Evolutionary conservation across 129 eudicot species (phyloP), one percentile per base, ranked within the genome.

Genomic region (Tagetes patula): DNA sequence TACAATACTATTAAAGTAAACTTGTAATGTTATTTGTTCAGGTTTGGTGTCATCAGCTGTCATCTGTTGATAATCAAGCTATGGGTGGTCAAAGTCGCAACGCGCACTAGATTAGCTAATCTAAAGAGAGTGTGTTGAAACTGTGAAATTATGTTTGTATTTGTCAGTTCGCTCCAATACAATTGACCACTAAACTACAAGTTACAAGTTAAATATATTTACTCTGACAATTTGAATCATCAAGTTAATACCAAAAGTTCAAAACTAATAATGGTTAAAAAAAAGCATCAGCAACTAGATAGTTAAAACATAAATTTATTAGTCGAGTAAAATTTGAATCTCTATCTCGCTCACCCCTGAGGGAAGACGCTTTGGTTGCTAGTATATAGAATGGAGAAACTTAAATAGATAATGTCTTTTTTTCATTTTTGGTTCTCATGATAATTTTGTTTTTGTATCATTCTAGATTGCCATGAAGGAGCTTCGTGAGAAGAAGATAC

Each of bases 381-480:
- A 8, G 20, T 33, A 60, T 11, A 9, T 34, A 8, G 34, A 58
- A 11, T 34, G 27, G 8, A 12, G 65, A 58, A 58, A 58, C 65
- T 32, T 58, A 8, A 6, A 8, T 32, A 8, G 14, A 8, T 32
- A 39, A 58, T 58, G 40, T 31, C 2, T 30, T 75, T 10, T 14
- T 42, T 41, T 30, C 14, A 6, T 41, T 3, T 41, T 14, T 33
- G 12, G 11, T 11, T 11, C 8, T 73, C 47, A 2, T 73, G 50
- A 70, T 71, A 6, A 39, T 1, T 1, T 55, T 74, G 0, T 65
- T 31, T 67, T 3, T 65, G 56, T 52, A 5, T n/a, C 33, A 3
- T 63, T 20, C 27, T 65, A 92, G 98, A 92, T 92, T 89, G 98
- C 98, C 9, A 92, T 92, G 98, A 92, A 92, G 87, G 98, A 92